Evolutionary conservation across 2,329 filamentous ascomycete genomes (phyloP), one percentile per base, ranked within the genome.

Genomic region (Hypoxylon sp.): DNA sequence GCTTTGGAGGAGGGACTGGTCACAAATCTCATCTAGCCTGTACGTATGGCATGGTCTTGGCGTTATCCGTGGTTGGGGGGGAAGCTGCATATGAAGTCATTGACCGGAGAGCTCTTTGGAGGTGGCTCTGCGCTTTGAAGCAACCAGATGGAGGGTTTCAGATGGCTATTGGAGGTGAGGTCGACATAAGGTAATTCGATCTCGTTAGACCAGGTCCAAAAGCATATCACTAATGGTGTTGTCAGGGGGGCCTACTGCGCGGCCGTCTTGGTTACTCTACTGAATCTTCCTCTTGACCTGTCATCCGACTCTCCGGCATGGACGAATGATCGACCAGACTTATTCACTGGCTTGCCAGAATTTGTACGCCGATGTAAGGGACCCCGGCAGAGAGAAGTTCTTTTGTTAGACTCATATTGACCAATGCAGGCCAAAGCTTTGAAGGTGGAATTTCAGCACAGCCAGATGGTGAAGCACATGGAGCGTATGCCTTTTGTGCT

Each of bases 401-500:
- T 64, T 54, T n/a, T 48, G 37, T 33, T 56, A 55, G 55, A 59
- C 35, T 56, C 62, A 64, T 72, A 69, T 71, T 78, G 64, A 79
- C 57, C 55, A 60, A 44, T 64, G 69, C 71, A 94, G 92, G 92
- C 79, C 95, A 98, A 86, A 97, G 93, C 10, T 98, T 92, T 80
- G 96, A 99, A 83, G 96, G 96, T 71, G 96, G 96, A 54, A 94
- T 99, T 73, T 95, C 93, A 72, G 92, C 90, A 62, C 91, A 91
- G 71, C 96, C 95, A 58, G 91, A 91, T 66, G 90, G 92, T 71
- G 96, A 99, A 85, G 96, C 95, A 61, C 96, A 99, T 82, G 96
- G 96, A 68, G 96, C 94, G 71, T 99, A 98, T 82, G 93, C 95
- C 27, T 98, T 98, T 81, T 98, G 95, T 81, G 95, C 93, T 62